A percentile compares a stretch with the other conserved stretches of the same genome.
Conservation (phyloP, 352 stramenopile genomes). For the Pythium rhizo-oryzae region DNA sequence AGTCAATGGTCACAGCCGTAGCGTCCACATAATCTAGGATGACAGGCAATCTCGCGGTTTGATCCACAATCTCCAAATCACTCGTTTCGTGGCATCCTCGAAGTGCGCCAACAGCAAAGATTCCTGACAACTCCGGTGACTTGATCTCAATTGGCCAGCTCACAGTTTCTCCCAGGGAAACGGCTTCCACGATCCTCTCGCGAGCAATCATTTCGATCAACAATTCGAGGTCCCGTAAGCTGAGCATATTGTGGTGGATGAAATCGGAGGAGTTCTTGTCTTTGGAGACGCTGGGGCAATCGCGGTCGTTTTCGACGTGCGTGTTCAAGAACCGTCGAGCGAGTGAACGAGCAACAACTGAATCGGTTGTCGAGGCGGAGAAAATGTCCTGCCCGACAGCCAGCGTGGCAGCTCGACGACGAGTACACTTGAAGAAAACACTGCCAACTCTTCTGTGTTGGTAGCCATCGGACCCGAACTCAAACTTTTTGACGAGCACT, state of each 20-base stretch:
- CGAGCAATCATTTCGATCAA: background rate
- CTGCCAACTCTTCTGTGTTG: background rate
- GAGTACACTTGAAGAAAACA: slow-evolving; percentile 31
- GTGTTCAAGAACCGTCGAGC: slow-evolving; percentile 40
- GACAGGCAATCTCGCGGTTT: slow-evolving; percentile 15
- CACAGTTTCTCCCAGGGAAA: background rate
- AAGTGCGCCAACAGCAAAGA: slow-evolving; percentile 8
- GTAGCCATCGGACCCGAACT: slow-evolving; percentile 31
- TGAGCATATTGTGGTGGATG: background rate
- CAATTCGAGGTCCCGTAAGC: slow-evolving; percentile 6
- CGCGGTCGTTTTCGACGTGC: background rate
- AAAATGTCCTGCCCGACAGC: slow-evolving; percentile 25
- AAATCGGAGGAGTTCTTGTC: background rate
- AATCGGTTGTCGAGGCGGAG: background rate
- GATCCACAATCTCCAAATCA: slow-evolving; percentile 25
- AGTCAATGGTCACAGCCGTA: slow-evolving; percentile 5
- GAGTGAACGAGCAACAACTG: slow-evolving; percentile 18
- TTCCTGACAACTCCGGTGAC: background rate
- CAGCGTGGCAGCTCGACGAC: slow-evolving; percentile 35
- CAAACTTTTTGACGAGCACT: slow-evolving; percentile 43
- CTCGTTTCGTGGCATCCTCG: slow-evolving; percentile 16
- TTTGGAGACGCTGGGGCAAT: slow-evolving; percentile 12
- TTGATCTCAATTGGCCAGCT: slow-evolving; percentile 23
- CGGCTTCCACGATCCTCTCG: background rate
- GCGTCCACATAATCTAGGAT: background rate